These are phyloP conservation scores for Albophoma yamanashiensis DNA, from an alignment of 2,329 filamentous ascomycete species.

Conservation along the genomic window DNA sequence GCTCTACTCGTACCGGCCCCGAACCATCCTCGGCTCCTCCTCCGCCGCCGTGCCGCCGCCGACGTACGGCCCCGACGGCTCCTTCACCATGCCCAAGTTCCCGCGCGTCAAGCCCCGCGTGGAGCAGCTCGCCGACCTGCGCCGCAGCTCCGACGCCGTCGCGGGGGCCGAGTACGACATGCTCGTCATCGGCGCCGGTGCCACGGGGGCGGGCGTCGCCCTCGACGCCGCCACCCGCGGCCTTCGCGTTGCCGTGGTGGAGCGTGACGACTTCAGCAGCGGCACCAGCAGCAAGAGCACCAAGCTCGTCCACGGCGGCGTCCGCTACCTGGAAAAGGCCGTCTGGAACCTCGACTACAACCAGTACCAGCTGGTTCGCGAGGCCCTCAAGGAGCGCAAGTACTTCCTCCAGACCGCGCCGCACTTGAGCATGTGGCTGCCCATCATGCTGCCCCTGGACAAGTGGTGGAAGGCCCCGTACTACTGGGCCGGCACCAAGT, in stretches of 20 bases:
- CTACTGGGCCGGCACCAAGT: constrained; percentile 69
- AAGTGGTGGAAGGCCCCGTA: constrained; percentile 72
- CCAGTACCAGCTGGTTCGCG: constrained; percentile 60
- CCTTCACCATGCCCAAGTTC: constrained; percentile 56
- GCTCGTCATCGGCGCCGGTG: constrained; percentile 59
- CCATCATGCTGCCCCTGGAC: constrained; percentile 66
- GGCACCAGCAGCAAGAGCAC: constrained; percentile 68
- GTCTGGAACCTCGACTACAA: constrained; percentile 67
- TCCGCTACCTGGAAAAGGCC: constrained; percentile 65
- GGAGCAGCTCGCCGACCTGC: constrained; percentile 54
- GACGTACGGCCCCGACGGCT: constrained; percentile 56
- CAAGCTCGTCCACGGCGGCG: constrained; percentile 67
- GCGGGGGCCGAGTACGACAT: constrained; percentile 49
- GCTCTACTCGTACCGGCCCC: constrained; percentile 51
- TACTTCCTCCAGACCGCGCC: constrained; percentile 67
- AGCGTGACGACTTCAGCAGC: constrained; percentile 63
- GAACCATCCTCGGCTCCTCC: constrained; percentile 61
- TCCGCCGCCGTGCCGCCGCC: constrained; percentile 60
- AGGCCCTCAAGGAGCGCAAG: constrained; percentile 63
- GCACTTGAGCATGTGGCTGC: constrained; percentile 62
- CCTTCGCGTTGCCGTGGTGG: constrained; percentile 60
- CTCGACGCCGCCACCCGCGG: constrained; percentile 63
- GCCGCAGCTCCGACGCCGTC: constrained; percentile 23
- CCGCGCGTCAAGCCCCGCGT: constrained; percentile 50
- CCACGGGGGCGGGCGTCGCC: constrained; percentile 60